Evolutionary conservation across 352 stramenopile genomes (phyloP).

Genomic region (Globisporangium irregulare): DNA sequence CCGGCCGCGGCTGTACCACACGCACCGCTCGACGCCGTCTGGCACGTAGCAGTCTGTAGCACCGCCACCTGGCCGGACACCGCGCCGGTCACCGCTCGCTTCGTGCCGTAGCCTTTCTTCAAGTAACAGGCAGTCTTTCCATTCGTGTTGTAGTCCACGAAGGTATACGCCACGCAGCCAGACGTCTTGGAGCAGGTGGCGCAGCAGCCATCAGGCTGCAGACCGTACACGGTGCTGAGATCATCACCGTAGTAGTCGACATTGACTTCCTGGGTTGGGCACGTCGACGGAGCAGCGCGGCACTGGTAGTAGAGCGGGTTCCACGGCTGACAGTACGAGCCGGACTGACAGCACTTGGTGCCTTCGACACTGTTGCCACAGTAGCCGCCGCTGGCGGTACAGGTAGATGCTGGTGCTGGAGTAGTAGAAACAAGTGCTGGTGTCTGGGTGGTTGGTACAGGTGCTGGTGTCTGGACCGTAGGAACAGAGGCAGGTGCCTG

Average conservation of each 20-base stretch:
- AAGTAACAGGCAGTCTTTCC: slow-evolving; percentile 8
- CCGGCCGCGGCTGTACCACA: too few species aligned
- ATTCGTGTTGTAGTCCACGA: slow-evolving; percentile 4
- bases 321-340: slow-evolving; percentile 12
- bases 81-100: background rate
- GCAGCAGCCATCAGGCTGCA: slow-evolving; percentile 12
- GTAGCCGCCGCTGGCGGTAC: background rate
- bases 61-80: too few species aligned
- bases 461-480: too few species aligned
- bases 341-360: slow-evolving; percentile 6
- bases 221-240: slow-evolving; percentile 4
- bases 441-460: too few species aligned
- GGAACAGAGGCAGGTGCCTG: too few species aligned
- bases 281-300: slow-evolving; percentile 4
- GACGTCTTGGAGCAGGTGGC: slow-evolving; percentile 8
- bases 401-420: background rate
- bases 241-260: slow-evolving; percentile 14
- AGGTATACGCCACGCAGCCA: slow-evolving; percentile 15
- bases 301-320: slow-evolving; percentile 13
- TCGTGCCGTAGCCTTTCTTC: background rate
- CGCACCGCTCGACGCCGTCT: too few species aligned
- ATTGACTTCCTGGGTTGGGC: slow-evolving; percentile 2
- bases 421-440: too few species aligned
- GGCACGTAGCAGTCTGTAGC: too few species aligned
- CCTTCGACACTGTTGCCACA: slow-evolving; percentile 6